Evolutionary conservation across 495 filamentous ascomycete species (phyloP), one percentile per base, ranked within the genome.

Genomic region (Physcia stellaris): DNA sequence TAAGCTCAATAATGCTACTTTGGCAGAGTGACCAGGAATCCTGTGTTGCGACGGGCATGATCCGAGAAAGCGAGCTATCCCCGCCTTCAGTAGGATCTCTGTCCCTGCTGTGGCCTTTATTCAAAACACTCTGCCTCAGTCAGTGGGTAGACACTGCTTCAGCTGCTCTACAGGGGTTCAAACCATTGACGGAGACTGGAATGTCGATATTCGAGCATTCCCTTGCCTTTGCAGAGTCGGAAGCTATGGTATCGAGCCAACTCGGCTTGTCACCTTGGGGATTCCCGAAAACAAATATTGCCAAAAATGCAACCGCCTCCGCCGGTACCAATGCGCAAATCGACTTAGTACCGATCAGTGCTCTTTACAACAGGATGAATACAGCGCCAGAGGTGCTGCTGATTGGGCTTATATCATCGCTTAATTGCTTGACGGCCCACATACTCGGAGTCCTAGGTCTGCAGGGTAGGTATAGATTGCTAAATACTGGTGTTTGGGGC

Each of bases 151-250:
- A 96, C 52, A 86, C 80, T 0, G 63, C 96, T 16, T 75, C 79
- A 4, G 87, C 84, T 54, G 82, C 88, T 4, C 64, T 96, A n/a
- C 86, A 93, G 46, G 86, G 87, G n/a, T 72, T 80, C 9, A 66
- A 68, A 3, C 67, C 80, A 4, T 71, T 78, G 42, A 77, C 85
- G 0, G 90, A 96, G 59, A 90, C 86, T 1, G 86, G 87, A 4
- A 95, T 96, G 83, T 94, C 87, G 0, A 71, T 96, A 15, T 90
- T 98, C 52, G 90, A 98, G 48, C 86, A 94, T 52, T 96, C 90
- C 0, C 63, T 98, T 11, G 90, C 90, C 0, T 98, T 96, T 58
- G 85, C 90, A 1, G 92, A 98, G 56, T 86, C 90, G 3, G 92
- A 98, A 53, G 79, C 83, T 9, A 78, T 84, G 44, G 73, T 93